Base-by-base conservation (phyloP, 2,329 filamentous ascomycete genomes). In the Neonectria neomacrospora region DNA sequence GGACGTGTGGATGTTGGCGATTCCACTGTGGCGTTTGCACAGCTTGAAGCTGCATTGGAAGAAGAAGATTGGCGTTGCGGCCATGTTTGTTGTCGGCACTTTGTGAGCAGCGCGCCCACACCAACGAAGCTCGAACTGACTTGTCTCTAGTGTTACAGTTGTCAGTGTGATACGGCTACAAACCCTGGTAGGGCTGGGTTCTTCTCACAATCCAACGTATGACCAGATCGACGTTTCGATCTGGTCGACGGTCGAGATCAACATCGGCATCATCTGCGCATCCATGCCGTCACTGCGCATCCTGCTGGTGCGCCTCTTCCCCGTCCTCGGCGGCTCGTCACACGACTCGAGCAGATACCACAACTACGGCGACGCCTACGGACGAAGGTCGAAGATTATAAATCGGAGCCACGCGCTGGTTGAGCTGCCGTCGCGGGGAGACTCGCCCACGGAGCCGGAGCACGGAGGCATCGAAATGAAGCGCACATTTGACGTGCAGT, bases 1-100 rank as follows among this genome's bases (percentile, higher is more conserved):
- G 20, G 82, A 84, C 60, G 12, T 82, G 0, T 76, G 77, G 67
- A 81, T 84, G 64, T 74, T 83, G 53, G 75, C 72, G 0, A 66
- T 83, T 1, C 81, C 81, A 0, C 68, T 83, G 32, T 77, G 76
- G 42, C 76, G 79, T 23, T 63, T 84, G 0, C 64, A 73, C 5
- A 68, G 67, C 0, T 69, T 84, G 20, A 71, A 73, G 3, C 64
- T 77, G 1, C 76, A 76, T 14, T 78, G 74, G 67, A 79, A 77
- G 68, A 82, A 81, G 71, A 84, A 83, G 69, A 63, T 81, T n/a
- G 77, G 77, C 3, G 76, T 83, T 1, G 69, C 73, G 1, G 67
- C 80, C 34, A 82, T 83, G 78, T 82, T 84, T 54, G 71, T 76
- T 5, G 76, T 83, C 1, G 82, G 82, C 48, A 74, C 77, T 2